Base-by-base conservation (phyloP, 2,329 filamentous ascomycete species). In the Laburnicola sp. region DNA sequence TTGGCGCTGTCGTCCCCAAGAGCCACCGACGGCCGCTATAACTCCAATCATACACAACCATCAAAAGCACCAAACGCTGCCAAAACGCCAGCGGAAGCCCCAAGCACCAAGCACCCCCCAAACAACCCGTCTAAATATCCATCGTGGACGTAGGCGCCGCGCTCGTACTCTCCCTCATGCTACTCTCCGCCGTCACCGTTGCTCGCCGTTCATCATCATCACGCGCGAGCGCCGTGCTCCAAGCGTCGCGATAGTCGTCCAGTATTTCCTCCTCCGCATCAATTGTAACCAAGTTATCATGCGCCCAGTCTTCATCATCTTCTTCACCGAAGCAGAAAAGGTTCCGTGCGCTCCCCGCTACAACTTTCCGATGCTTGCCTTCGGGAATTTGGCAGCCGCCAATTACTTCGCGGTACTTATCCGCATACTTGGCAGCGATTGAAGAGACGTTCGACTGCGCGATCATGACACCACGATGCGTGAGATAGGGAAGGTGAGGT, bases 301-400 rank as follows among this genome's bases (percentile, higher is more conserved):
- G n/a, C n/a, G n/a, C 64, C 62, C 66, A 71, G 9, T 69, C 69
- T 6, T 58, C 56, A 32, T 58, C 59, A 2, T 59, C 61, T 43
- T 71, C 73, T 10, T 75, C 73, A 25, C 72, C 68, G 43, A 77
- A 73, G 63, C 88, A 92, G 67, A 92, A 92, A 42, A 91, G 71
- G 65, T 89, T 86, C 27, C 75, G 72, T 1, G 82, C 77, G 34
- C 74, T 75, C 25, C 71, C 69, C n/a, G 73, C 59, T 28, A 65
- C 37, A 53, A 64, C 43, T 64, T 65, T 60, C 44, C 66, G 62
- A 59, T 70, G 63, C 58, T 64, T 68, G 4, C 63, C 64, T 49
- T 63, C 66, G 25, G 66, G 66, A 6, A 73, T 69, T 23, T 69
- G 68, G 63, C 91, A 96, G 0, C 82, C 82, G n/a, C 91, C 91